Conservation (phyloP, 1,284 basidiomycete species). For the Phellopilus nigrolimitatus region DNA sequence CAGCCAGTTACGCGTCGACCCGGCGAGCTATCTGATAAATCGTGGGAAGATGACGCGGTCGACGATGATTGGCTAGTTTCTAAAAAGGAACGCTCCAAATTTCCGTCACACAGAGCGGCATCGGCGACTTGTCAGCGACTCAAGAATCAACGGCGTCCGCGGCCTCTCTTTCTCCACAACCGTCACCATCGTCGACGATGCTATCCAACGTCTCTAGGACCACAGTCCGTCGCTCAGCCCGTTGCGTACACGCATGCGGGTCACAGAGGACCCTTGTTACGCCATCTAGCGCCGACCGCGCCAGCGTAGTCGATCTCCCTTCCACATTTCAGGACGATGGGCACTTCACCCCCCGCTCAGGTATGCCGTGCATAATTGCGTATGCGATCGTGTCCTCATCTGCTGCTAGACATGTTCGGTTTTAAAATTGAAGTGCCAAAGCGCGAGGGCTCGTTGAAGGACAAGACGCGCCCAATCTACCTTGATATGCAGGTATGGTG, state of each 20-base stretch:
- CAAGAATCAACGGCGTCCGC: constrained; percentile 6
- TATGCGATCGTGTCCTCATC: background rate
- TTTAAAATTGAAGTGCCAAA: constrained; percentile 77
- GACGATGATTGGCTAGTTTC: background rate
- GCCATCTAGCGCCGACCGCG: constrained; percentile 73
- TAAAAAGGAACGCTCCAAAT: background rate
- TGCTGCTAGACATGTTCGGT: constrained; percentile 73
- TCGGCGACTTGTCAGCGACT: constrained; percentile 8
- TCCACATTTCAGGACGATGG: constrained; percentile 66
- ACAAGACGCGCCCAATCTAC: constrained; percentile 84
- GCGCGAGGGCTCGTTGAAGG: constrained; percentile 56
- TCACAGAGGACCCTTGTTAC: constrained; percentile 55
- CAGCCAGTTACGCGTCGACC: no score
- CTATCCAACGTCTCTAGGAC: constrained; percentile 30
- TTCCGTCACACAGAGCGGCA: no score
- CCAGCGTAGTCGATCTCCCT: constrained; percentile 74
- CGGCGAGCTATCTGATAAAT: background rate
- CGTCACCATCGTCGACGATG: constrained; percentile 23
- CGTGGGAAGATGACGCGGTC: background rate
- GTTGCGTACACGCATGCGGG: constrained; percentile 10
- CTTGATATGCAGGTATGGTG: constrained; percentile 84
- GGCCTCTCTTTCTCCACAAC: background rate
- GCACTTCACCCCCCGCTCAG: constrained; percentile 67
- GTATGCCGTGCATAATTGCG: constrained; percentile 34
- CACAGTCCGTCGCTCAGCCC: constrained; percentile 21